Percentiles rank a stretch among this genome's conserved stretches.
Evolutionary conservation across 2,329 filamentous ascomycete species (phyloP).

Genomic region (Cercospora berteroae): DNA sequence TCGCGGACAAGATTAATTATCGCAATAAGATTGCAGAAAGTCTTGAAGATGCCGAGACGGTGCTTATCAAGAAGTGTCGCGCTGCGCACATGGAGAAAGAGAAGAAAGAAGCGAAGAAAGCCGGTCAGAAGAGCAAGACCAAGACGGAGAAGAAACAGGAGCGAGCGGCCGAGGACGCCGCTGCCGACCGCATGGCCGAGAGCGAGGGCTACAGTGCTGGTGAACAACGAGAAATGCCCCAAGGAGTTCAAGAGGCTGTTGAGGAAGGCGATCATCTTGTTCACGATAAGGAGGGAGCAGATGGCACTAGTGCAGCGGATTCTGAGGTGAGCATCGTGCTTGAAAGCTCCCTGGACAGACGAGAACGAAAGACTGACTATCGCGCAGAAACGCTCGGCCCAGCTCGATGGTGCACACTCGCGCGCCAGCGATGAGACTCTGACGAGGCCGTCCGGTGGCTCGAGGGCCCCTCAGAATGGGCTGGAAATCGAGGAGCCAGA

Average conservation of each 20-base stretch:
- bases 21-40: slow-evolving; percentile 68
- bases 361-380: neutral
- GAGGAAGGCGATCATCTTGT: slow-evolving; percentile 28
- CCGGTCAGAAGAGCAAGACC: slow-evolving; percentile 54
- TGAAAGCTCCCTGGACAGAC: neutral
- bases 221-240: slow-evolving; percentile 32
- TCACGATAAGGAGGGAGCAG: neutral
- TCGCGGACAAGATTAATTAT: slow-evolving; percentile 78
- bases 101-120: slow-evolving; percentile 53
- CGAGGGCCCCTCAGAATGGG: slow-evolving; percentile 20
- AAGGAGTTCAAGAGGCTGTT: slow-evolving; percentile 34
- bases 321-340: neutral
- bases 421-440: slow-evolving; percentile 22
- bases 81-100: slow-evolving; percentile 67
- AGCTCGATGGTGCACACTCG: slow-evolving; percentile 14
- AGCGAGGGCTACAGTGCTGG: slow-evolving; percentile 35
- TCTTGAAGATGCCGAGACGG: slow-evolving; percentile 80
- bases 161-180: slow-evolving; percentile 30
- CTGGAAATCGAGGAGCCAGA: slow-evolving; percentile 36
- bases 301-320: neutral
- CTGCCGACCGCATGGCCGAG: slow-evolving; percentile 35
- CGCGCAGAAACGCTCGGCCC: neutral
- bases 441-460: slow-evolving; percentile 28
- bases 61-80: slow-evolving; percentile 76
- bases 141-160: slow-evolving; percentile 47